Percentiles rank a stretch among this genome's conserved stretches.
These are phyloP conservation scores for Diaporthe australafricana DNA, from an alignment of 2,329 filamentous ascomycete genomes.

Conservation along the genomic window DNA sequence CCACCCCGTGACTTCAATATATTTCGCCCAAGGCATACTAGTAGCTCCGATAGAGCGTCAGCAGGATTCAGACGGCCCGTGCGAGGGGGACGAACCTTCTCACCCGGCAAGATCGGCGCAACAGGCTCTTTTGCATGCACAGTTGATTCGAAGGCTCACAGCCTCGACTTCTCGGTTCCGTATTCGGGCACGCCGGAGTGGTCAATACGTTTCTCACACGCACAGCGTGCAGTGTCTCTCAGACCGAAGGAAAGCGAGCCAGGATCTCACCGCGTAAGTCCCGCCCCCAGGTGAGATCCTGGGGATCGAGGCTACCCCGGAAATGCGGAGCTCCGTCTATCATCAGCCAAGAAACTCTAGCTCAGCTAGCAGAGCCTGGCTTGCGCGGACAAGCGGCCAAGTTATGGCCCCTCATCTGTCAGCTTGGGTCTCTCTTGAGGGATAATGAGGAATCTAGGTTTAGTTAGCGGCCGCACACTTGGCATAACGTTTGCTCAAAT, in stretches of 20 bases:
- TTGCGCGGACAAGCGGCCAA: background rate
- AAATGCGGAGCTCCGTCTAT: conserved; percentile 4
- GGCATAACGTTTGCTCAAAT: background rate
- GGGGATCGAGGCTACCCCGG: conserved; percentile 2
- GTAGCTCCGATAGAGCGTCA: background rate
- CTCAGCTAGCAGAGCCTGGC: background rate
- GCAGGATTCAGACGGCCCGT: background rate
- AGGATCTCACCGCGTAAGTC: background rate
- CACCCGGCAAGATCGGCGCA: background rate
- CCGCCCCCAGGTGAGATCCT: background rate
- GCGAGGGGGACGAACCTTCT: background rate
- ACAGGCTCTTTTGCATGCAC: background rate
- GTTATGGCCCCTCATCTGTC: background rate
- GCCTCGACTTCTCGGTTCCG: background rate
- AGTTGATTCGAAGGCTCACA: background rate
- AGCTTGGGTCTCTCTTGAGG: background rate
- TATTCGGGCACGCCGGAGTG: too few relatives aligned
- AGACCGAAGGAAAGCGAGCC: background rate
- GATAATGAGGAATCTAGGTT: background rate
- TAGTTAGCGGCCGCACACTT: background rate
- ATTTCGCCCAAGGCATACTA: conserved; percentile 14
- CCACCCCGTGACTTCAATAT: conserved; percentile 8
- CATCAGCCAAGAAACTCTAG: conserved; percentile 19
- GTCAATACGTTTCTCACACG: background rate
- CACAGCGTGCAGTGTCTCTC: background rate